Conservation (phyloP, 192 early-diverging fungal species). For the Podila verticillata region DNA sequence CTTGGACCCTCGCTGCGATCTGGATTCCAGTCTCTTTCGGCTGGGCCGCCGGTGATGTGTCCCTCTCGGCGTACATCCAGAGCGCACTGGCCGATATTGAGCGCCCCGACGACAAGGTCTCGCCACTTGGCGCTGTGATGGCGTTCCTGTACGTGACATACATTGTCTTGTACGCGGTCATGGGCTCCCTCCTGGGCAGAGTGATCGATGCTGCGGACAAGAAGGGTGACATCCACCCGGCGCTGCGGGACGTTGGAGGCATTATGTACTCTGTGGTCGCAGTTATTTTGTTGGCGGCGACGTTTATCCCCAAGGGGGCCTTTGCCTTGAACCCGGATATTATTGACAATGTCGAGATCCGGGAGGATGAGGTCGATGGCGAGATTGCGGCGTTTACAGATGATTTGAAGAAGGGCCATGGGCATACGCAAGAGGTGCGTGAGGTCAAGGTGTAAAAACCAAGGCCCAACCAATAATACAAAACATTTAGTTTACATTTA, state of each 20-base stretch:
- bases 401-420: not conserved
- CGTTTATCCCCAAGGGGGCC: constrained; percentile 63
- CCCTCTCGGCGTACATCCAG: constrained; percentile 61
- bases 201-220: constrained; percentile 44
- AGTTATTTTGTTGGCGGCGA: constrained; percentile 56
- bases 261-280: constrained; percentile 55
- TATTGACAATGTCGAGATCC: constrained; percentile 24
- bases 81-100: constrained; percentile 42
- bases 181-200: constrained; percentile 52
- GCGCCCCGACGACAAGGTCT: constrained; percentile 47
- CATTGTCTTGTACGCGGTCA: constrained; percentile 57
- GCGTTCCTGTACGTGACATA: constrained; percentile 64
- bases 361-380: constrained; percentile 22
- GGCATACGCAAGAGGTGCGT: not conserved
- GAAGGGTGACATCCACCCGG: constrained; percentile 23
- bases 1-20: constrained; percentile 57
- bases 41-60: constrained; percentile 69
- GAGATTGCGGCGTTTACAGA: not conserved
- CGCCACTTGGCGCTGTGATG: constrained; percentile 66
- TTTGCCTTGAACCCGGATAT: constrained; percentile 55
- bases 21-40: constrained; percentile 62
- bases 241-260: constrained; percentile 54
- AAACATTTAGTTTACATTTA: no score
- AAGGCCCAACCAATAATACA: no score
- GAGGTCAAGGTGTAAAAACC: not conserved